Conservation (phyloP, 2,329 filamentous ascomycete species). For the Lomentospora prolificans region DNA sequence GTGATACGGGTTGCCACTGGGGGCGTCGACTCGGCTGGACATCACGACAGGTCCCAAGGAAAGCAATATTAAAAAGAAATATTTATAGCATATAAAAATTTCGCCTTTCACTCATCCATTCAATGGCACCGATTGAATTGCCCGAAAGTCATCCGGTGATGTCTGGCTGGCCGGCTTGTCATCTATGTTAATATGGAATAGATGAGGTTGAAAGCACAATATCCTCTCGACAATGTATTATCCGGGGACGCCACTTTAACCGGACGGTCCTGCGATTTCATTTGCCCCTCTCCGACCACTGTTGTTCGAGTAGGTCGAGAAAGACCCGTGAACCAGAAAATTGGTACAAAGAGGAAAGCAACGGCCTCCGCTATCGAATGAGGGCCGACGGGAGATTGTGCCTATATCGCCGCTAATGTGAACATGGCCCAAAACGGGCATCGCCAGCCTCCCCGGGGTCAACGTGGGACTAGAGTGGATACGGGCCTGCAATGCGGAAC, state of each 20-base stretch:
- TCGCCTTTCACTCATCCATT: neutral
- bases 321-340: neutral
- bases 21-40: conserved; percentile 1
- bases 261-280: neutral
- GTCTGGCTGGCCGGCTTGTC: neutral
- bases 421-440: neutral
- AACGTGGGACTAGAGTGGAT: neutral
- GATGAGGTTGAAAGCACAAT: conserved; percentile 5
- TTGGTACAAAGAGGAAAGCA: neutral
- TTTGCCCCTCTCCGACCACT: neutral
- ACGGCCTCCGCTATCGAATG: conserved; percentile 5
- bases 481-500: neutral
- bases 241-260: conserved; percentile 6
- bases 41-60: neutral
- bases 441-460: neutral
- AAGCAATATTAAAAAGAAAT: conserved; percentile 4
- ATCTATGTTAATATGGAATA: conserved; percentile 9
- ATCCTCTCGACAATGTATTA: conserved; percentile 3
- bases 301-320: neutral
- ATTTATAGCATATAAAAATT: conserved; percentile 5
- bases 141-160: neutral
- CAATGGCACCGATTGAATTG: neutral
- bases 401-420: neutral
- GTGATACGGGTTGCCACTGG: conserved; percentile 1
- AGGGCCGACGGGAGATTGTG: neutral